Evolutionary conservation across 768 basidiomycete species (phyloP), one percentile per base, ranked within the genome.

Genomic region (Calocera cornea): DNA sequence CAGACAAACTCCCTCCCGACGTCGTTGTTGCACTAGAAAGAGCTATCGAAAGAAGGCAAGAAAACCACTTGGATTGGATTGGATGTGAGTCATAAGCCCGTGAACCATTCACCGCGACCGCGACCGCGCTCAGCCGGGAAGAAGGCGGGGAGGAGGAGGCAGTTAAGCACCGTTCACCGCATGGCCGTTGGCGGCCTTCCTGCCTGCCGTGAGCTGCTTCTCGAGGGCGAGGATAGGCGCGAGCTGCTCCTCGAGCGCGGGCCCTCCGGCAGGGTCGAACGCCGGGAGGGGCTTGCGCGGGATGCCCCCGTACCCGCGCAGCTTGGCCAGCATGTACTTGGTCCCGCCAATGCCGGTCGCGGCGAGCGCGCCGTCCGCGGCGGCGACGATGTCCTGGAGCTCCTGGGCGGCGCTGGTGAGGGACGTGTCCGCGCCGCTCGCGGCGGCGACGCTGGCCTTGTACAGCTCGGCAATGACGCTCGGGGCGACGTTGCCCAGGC

Each of bases 401-500:
- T 79, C 81, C 71, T 87, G 86, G 7, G 90, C 88, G 72, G 89
- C 86, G 0, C 82, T 76, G 38, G 93, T 83, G 29, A 85, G 74
- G 16, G 82, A 67, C 22, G 68, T 67, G 24, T 68, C 64, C 7
- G 82, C 78, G 72, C 89, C 82, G 50, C 78, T 78, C 66, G 79
- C 79, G 22, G 88, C 80, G 2, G 79, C 82, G 68, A 82, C 81
- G 40, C 84, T 81, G n/a, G 89, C 77, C 70, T 86, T 78, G 76
- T 84, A 87, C 11, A 92, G 79, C 69, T 83, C 83, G 38, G 75
- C 79, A 36, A 88, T 77, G 0, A 90, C 77, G 72, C 87, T 90
- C 11, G 90, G 91, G 50, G 88, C 86, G 67, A 94, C 74, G 74
- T 95, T 95, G 8, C 83, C 92, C 22, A 95, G 85, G 54, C 93